Evolutionary conservation across 768 basidiomycete genomes (phyloP).

Genomic region (Naganishia friedmannii): DNA sequence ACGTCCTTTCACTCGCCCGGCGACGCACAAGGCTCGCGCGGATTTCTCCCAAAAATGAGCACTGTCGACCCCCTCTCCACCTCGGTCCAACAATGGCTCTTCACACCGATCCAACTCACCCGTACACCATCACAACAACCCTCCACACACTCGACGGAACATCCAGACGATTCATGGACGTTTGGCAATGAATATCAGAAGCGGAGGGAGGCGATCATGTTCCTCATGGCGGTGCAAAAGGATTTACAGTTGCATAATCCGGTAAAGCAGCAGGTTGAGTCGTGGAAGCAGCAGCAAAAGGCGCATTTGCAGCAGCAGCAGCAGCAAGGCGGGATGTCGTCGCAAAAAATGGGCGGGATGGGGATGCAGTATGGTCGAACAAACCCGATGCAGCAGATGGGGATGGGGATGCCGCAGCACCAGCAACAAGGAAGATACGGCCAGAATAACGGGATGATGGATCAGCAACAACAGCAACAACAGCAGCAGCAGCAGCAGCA

Average conservation of each 20-base stretch:
- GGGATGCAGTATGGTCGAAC: background rate
- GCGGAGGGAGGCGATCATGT: background rate
- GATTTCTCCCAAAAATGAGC: background rate
- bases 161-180: constrained; percentile 14
- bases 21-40: too few species aligned
- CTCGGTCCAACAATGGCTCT: constrained; percentile 28
- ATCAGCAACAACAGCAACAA: constrained; percentile 12
- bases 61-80: constrained; percentile 19
- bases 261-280: constrained; percentile 10
- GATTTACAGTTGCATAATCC: constrained; percentile 7
- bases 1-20: too few species aligned
- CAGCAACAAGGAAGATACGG: constrained; percentile 5
- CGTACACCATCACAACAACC: constrained; percentile 15
- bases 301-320: background rate
- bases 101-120: constrained; percentile 10
- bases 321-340: background rate
- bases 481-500: too few species aligned
- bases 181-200: constrained; percentile 4
- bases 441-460: background rate
- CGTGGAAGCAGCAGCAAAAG: constrained; percentile 11
- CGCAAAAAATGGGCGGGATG: too few species aligned
- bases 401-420: constrained; percentile 12
- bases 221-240: constrained; percentile 13
- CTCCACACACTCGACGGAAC: background rate
- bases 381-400: constrained; percentile 14